Base-by-base conservation (phyloP, 2,329 filamentous ascomycete genomes). In the Aspergillus bombycis region DNA sequence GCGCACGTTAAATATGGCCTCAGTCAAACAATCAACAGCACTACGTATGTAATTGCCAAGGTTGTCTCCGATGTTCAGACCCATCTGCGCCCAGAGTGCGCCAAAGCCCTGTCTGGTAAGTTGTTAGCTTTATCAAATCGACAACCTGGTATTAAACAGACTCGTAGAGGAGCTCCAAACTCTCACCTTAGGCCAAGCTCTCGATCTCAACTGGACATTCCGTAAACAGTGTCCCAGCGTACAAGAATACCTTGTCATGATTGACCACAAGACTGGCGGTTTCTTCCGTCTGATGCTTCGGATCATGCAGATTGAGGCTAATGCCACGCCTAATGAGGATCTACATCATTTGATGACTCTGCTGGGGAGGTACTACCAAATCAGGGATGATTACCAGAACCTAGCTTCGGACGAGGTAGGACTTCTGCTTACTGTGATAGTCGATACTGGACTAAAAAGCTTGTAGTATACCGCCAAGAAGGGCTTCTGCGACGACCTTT, bases 21-120 rank as follows among this genome's bases (percentile, higher is more conserved):
- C 1, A 71, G 78, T 3, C 80, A 81, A 62, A 81, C 80, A 4
- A 81, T 83, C 66, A 83, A 83, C 69, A 77, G 74, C 26, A 80
- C 79, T 4, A 83, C 80, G 61, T 80, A 78, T 60, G 69, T 78
- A 8, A 79, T 78, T 61, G 78, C 81, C 56, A 65, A 75, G 12
- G 77, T 75, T n/a, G 5, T 43, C 32, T 58, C 1, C 30, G 41
- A 59, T n/a, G 48, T n/a, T 28, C 16, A 50, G 4, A 36, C 8
- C 11, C 19, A 26, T 56, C 26, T 58, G 32, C 34, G 58, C 16
- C 32, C 46, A 28, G 23, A 41, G n/a, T 56, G 52, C 34, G 19
- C 54, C 8, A 14, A 30, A 19, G 46, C 54, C 19, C 21, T 54
- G 8, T 43, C 36, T 4, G 26, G 55, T 58, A 34, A 60, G 52